These are phyloP conservation scores for Scutellaria baicalensis DNA, from an alignment of 257 asterid genomes.

Conservation along the genomic window DNA sequence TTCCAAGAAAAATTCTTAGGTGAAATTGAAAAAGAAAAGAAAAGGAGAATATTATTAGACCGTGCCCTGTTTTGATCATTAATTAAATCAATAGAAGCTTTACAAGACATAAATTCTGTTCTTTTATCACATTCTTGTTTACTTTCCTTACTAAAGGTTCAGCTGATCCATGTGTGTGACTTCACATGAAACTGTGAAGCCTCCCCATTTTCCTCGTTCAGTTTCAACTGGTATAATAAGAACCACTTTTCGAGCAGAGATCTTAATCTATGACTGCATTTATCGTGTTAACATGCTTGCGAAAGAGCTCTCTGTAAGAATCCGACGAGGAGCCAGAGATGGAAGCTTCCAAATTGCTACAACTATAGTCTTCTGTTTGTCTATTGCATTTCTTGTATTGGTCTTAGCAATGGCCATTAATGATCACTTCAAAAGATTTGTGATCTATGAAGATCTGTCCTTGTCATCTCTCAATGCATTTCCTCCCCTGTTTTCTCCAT, in stretches of 20 bases:
- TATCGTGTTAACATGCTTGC: conserved; percentile 16
- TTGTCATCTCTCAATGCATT: conserved; percentile 34
- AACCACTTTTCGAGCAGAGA: neutral
- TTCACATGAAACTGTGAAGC: conserved; percentile 17
- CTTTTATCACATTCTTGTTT: neutral
- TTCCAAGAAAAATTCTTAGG: conserved; percentile 4
- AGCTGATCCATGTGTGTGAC: neutral
- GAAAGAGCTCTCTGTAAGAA: conserved; percentile 26
- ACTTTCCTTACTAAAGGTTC: neutral
- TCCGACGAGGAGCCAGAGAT: conserved; percentile 31
- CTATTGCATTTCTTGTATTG: conserved; percentile 36
- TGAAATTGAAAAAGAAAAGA: neutral
- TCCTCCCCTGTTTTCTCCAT: conserved; percentile 26
- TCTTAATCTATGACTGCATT: neutral
- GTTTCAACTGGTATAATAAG: neutral
- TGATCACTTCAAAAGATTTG: conserved; percentile 39
- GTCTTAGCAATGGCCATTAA: conserved; percentile 46
- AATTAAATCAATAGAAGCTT: neutral
- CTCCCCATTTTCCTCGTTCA: conserved; percentile 14
- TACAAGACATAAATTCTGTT: neutral
- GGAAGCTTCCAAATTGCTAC: conserved; percentile 42
- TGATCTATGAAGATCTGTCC: conserved; percentile 47
- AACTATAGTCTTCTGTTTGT: conserved; percentile 38
- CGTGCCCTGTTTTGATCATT: neutral
- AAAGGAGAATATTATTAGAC: neutral